Conservation (phyloP, 2,329 filamentous ascomycete genomes). For the Stylonectria norvegica region DNA sequence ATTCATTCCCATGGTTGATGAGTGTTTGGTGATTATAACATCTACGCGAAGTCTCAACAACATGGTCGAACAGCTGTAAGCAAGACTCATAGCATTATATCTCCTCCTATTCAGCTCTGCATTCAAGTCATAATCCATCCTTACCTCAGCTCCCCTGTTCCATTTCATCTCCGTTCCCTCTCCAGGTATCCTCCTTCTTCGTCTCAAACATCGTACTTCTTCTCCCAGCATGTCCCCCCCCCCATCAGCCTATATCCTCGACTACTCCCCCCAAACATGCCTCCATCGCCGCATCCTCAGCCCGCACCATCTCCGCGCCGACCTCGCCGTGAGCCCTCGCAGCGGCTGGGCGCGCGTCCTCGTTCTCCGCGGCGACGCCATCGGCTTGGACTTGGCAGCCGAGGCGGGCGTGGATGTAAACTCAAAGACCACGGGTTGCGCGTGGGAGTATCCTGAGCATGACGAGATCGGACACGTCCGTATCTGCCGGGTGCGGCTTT, state of each 20-base stretch:
- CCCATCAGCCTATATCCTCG: conserved; percentile 18
- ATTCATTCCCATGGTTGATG: conserved; percentile 27
- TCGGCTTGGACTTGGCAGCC: no score
- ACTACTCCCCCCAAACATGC: conserved; percentile 21
- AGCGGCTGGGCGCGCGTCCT: conserved; percentile 20
- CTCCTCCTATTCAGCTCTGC: no score
- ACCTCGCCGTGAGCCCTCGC: conserved; percentile 15
- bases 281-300: conserved; percentile 16
- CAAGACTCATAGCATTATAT: no score
- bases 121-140: no score
- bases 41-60: conserved; percentile 4
- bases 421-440: conserved; percentile 12
- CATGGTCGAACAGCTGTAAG: no score
- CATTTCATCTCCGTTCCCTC: background rate
- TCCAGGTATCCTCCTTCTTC: background rate
- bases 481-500: no score
- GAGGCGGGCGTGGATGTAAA: conserved; percentile 20
- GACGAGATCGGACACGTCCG: conserved; percentile 6
- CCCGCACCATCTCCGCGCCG: conserved; percentile 17
- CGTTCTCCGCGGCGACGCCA: conserved; percentile 17
- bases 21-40: conserved; percentile 18
- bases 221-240: no score
- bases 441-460: conserved; percentile 24
- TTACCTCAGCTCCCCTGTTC: no score
- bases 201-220: background rate